Conservation (phyloP, 108 stramenopile species). For the Nannochloropsis oceanica region DNA sequence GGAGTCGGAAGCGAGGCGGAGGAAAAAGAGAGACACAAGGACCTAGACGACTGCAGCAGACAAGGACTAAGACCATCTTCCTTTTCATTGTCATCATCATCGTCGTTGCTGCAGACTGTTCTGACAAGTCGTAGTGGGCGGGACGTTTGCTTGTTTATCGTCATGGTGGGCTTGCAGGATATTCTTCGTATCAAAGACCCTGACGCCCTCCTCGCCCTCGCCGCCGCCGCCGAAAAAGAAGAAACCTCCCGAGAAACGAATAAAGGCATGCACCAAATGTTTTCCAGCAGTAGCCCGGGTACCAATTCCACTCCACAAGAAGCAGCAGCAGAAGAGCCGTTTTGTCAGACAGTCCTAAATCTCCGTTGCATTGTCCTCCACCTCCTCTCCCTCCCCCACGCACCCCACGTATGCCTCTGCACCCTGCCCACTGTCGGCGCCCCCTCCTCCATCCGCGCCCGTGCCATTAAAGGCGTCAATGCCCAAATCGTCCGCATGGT, state of each 20-base stretch:
- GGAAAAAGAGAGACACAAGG: neutral
- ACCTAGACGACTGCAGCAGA: neutral
- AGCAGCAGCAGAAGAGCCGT: neutral
- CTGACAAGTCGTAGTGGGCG: neutral
- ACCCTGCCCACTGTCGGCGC: neutral
- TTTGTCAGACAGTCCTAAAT: neutral
- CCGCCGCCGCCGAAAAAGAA: neutral
- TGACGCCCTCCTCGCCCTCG: neutral
- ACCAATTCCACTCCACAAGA: neutral
- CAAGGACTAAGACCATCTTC: too few relatives aligned
- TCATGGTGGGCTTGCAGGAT: neutral
- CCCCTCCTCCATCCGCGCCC: neutral
- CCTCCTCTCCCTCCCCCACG: neutral
- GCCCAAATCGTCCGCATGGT: neutral
- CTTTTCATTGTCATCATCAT: neutral
- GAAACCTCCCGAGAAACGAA: neutral
- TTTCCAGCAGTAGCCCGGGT: neutral
- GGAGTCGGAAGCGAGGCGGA: neutral
- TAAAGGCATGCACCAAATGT: neutral
- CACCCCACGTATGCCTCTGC: neutral
- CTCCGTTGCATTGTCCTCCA: neutral
- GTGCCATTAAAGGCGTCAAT: neutral
- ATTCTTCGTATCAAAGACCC: neutral
- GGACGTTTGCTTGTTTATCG: neutral
- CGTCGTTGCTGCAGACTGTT: neutral